phyloP scores from a whole-genome alignment of 108 stramenopile species.

The Stephanodiscus triporus region DNA sequence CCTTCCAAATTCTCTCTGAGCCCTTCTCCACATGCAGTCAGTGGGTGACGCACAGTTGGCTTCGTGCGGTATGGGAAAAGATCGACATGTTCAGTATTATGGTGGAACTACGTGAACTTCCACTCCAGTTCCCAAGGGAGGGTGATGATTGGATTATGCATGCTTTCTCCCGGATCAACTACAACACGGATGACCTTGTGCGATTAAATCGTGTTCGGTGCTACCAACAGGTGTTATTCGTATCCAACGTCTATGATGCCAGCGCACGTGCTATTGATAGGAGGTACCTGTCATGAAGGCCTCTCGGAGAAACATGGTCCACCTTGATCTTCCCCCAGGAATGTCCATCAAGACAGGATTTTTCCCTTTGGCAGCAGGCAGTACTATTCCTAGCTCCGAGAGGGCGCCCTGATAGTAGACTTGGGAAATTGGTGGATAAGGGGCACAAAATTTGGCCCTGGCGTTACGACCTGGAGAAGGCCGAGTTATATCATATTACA shows the following conservation, averaged over 20 bases:
- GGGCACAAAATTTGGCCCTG: neutral
- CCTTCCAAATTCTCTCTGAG: neutral
- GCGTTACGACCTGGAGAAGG: neutral
- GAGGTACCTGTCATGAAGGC: neutral
- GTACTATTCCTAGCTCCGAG: neutral
- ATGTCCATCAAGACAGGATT: neutral
- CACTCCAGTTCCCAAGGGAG: neutral
- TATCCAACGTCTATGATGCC: neutral
- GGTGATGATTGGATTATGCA: neutral
- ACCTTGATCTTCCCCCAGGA: neutral
- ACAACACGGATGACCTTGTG: neutral
- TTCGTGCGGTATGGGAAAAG: neutral
- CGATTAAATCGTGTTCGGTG: neutral
- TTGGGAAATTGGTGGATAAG: neutral
- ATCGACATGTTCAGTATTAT: neutral
- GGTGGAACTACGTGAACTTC: neutral
- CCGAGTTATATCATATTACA: neutral
- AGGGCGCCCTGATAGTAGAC: neutral
- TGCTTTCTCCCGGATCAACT: neutral
- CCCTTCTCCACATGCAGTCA: neutral
- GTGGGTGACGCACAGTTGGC: slow-evolving; percentile 10
- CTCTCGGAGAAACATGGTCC: neutral
- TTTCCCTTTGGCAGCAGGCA: neutral
- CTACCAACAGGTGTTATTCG: neutral
- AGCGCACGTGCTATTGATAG: neutral